Base-by-base conservation (phyloP, 225 moss, liverwort and hornwort species). In the Bryum argenteum region DNA sequence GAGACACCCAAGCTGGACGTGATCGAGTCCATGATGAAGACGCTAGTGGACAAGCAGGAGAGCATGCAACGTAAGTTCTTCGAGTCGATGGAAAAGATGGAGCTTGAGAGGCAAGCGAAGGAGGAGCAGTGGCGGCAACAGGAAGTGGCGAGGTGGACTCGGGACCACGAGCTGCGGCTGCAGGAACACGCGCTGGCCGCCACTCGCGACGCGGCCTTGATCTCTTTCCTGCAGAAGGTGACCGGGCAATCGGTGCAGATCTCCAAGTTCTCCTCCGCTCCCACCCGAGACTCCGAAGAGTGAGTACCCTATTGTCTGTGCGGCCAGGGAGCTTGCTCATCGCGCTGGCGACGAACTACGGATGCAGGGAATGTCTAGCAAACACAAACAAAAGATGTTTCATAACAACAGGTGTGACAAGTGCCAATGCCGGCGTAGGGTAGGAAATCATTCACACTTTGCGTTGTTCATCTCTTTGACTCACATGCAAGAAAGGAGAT, bases 11-110 rank as follows among this genome's bases (percentile, higher is more conserved):
- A 78, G 70, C 41, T 80, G 66, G 79, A 81, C 37, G 50, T 70
- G 21, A 75, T 82, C 22, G 88, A 85, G 74, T 16, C 66, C 21
- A 26, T 88, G 79, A 67, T 85, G 64, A 81, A 82, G 68, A 79
- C 52, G 20, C 61, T 88, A 22, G 75, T 85, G 47, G 84, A 88
- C 40, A 85, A 82, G 58, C 87, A 84, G 75, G 87, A 88, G 75
- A 75, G 48, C 16, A 69, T 88, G 82, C 88, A 88, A 42, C 71
- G 71, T 17, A 79, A 53, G 74, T 82, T 88, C 45, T 79, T 88
- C 12, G 88, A 88, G 15, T 63, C 79, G 0, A 79, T 88, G 77
- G 82, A 85, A 54, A 84, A 47, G 65, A 68, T 79, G 3, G 88
- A 88, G 77, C 59, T 66, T 18, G 82, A 88, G 1, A 85, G 88